Percentiles rank a stretch among this genome's conserved stretches.
Conservation (phyloP, 371 early-diverging fungal genomes). For the Mortierella sp. region DNA sequence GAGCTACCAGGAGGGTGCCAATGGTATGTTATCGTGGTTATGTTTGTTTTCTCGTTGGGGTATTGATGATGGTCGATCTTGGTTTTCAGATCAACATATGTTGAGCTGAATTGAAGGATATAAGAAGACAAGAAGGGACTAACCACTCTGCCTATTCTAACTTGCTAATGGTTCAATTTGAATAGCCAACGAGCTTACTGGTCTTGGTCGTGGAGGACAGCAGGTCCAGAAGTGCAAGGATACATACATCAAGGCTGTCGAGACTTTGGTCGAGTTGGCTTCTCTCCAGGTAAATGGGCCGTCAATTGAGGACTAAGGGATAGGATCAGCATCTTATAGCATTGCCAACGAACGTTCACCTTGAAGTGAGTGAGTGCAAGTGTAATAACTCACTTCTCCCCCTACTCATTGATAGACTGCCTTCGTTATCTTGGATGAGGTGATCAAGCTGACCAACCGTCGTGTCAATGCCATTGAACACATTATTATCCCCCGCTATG, state of each 20-base stretch:
- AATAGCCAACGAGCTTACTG: slow-evolving; percentile 94
- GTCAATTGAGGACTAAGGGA: background rate
- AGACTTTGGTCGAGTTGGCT: slow-evolving; percentile 96
- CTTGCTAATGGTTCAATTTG: slow-evolving; percentile 19
- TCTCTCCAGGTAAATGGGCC: slow-evolving; percentile 87
- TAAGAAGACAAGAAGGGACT: background rate
- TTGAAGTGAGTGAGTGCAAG: background rate
- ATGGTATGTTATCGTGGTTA: slow-evolving; percentile 68
- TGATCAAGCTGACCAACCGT: slow-evolving; percentile 99
- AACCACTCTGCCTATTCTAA: background rate
- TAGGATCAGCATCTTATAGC: background rate
- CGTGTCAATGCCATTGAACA: slow-evolving; percentile 99
- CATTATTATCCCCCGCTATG: slow-evolving; percentile 98
- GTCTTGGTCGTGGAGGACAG: slow-evolving; percentile 98
- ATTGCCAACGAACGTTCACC: background rate
- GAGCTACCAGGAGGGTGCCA: slow-evolving; percentile 84
- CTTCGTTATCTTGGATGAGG: slow-evolving; percentile 98
- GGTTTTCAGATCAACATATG: background rate
- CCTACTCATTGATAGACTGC: slow-evolving; percentile 72
- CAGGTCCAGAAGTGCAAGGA: slow-evolving; percentile 95
- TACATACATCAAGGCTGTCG: slow-evolving; percentile 94
- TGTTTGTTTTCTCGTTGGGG: slow-evolving; percentile 2
- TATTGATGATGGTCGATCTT: background rate
- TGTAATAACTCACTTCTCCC: too few relatives aligned
- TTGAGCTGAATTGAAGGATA: background rate